A percentile compares a stretch with the other conserved stretches of the same genome.
Conservation (phyloP, 202 grass and related monocot species). For the Carex arenaria region DNA sequence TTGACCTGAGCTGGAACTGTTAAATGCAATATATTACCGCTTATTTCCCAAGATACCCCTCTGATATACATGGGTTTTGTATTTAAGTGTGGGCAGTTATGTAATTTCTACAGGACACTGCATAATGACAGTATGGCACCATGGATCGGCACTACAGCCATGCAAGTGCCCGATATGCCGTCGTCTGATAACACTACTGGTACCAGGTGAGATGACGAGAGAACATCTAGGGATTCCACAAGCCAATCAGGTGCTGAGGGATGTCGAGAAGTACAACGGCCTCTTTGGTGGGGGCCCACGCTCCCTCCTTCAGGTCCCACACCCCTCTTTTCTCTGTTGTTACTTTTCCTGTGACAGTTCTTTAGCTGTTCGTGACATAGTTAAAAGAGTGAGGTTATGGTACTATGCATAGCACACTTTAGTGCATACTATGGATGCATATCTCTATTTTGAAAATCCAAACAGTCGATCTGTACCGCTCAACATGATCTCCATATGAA, state of each 20-base stretch:
- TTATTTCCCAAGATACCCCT: background rate
- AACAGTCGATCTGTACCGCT: no score
- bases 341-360: background rate
- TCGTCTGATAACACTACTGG: conserved; percentile 64
- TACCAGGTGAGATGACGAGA: conserved; percentile 47
- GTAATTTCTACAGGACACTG: conserved; percentile 58
- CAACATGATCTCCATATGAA: no score
- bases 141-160: conserved; percentile 67
- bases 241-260: conserved; percentile 44
- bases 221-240: conserved; percentile 36
- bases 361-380: background rate
- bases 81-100: background rate
- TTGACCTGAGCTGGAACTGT: background rate
- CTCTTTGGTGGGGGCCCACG: conserved; percentile 70
- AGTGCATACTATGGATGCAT: no score
- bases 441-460: no score
- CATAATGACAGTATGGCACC: conserved; percentile 81
- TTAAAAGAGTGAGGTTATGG: no score
- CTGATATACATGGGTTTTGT: background rate
- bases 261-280: conserved; percentile 62
- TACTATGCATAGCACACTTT: no score
- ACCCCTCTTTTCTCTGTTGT: background rate
- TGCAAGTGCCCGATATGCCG: conserved; percentile 95
- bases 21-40: background rate
- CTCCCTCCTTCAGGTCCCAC: conserved; percentile 65